Evolutionary conservation across 2,329 filamentous ascomycete genomes (phyloP), one percentile per base, ranked within the genome.

Genomic region (Talaromyces pinophilus): DNA sequence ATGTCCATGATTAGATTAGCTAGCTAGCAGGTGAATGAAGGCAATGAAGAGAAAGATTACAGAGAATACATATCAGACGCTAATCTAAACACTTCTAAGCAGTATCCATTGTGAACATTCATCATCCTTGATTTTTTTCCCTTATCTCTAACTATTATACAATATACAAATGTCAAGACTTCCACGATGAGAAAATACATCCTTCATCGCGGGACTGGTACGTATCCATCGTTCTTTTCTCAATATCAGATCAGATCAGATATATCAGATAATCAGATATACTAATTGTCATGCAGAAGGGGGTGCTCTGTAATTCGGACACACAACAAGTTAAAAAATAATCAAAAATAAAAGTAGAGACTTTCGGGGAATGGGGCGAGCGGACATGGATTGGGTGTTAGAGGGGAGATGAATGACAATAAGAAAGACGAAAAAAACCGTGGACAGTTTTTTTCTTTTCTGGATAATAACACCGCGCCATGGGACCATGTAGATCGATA

Each of bases 391-490:
- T 46, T 8, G 57, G 35, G 50, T 46, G 57, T 46, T 40, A 33
- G 57, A 60, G 57, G 8, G 57, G 57, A 60, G 57, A 60, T 60
- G 38, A 60, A 60, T 1, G 33, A 13, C 11, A 38, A 11, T 15
- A 19, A 5, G 38, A 28, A 3, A n/a, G 19, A 30, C 19, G 4
- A 60, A 46, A 28, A 30, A 60, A 30, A 10, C 22, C 3, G 4
- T 25, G 11, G 40, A 25, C 13, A 40, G 40, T 28, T 46, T 46
- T 40, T 44, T 17, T 15, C 13, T 60, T 44, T 38, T 60, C 11
- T 46, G 38, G 22, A 6, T 46, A 57, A 42, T n/a, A 60, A 60
- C 57, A 60, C 57, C 57, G 57, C 57, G 57, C 57, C 57, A 60
- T 60, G 57, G 40, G 30, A 60, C 25, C 57, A 46, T 46, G 22